These are phyloP conservation scores for Aquilaria sinensis DNA, from an alignment of 345 rosid genomes.

Conservation along the genomic window DNA sequence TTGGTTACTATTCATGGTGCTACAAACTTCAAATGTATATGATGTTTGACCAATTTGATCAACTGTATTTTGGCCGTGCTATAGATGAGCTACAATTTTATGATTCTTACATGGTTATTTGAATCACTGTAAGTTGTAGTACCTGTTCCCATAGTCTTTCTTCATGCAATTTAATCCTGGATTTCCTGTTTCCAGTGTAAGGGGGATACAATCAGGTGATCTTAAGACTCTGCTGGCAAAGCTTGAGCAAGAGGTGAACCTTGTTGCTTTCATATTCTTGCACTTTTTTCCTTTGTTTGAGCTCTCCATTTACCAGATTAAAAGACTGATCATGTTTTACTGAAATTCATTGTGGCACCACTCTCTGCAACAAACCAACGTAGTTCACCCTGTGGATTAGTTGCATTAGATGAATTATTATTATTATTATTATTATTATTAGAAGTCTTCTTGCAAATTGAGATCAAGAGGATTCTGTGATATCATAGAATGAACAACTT, in stretches of 20 bases:
- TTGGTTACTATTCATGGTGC: too few relatives aligned
- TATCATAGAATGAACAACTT: too few relatives aligned
- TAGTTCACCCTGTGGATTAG: not conserved
- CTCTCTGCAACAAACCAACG: not conserved
- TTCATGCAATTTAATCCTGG: constrained; percentile 1
- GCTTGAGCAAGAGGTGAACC: constrained; percentile 81
- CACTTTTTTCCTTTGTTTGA: not conserved
- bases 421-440: too few relatives aligned
- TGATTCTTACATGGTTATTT: too few relatives aligned
- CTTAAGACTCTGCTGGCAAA: constrained; percentile 74
- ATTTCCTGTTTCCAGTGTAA: constrained; percentile 42
- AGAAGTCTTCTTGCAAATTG: too few relatives aligned
- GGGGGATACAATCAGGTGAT: constrained; percentile 70
- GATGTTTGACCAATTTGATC: too few relatives aligned
- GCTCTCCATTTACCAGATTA: not conserved
- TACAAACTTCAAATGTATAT: too few relatives aligned
- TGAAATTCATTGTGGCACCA: not conserved
- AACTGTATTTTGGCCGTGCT: too few relatives aligned
- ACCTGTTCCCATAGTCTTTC: too few relatives aligned
- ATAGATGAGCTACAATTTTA: too few relatives aligned
- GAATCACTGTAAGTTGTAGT: too few relatives aligned
- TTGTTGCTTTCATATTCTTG: constrained; percentile 9
- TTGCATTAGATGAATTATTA: not conserved
- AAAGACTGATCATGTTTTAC: not conserved
- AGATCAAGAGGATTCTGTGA: too few relatives aligned